These are phyloP conservation scores for Fusarium palustre DNA, from an alignment of 2,329 filamentous ascomycete genomes.

Conservation along the genomic window DNA sequence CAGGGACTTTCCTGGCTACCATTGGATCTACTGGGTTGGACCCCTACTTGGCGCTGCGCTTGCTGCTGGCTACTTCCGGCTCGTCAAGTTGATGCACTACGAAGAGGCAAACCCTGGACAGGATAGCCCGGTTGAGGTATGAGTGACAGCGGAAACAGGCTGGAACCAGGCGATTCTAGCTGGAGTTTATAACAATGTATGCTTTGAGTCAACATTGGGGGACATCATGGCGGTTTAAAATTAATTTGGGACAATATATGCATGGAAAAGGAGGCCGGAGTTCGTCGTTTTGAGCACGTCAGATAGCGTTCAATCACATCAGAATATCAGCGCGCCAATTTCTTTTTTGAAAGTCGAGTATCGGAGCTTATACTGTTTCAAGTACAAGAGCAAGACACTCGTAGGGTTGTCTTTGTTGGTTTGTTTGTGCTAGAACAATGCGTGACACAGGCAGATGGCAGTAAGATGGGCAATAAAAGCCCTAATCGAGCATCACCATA, in stretches of 20 bases:
- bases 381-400: neutral
- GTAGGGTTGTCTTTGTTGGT: neutral
- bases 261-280: neutral
- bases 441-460: neutral
- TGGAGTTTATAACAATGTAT: too few relatives aligned
- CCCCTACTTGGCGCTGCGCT: constrained; percentile 60
- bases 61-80: constrained; percentile 59
- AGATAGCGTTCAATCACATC: neutral
- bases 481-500: neutral
- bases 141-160: neutral
- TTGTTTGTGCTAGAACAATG: neutral
- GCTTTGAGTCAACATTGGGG: rapidly evolving
- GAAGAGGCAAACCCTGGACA: constrained; percentile 60
- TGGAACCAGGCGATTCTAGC: too few relatives aligned
- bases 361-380: neutral
- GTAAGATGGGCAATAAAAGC: neutral
- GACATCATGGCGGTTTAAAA: too few relatives aligned
- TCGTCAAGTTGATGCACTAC: constrained; percentile 62
- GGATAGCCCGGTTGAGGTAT: constrained; percentile 32
- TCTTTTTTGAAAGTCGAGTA: neutral
- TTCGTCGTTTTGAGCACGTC: neutral
- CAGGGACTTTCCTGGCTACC: constrained; percentile 55
- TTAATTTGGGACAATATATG: neutral
- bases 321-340: too few relatives aligned
- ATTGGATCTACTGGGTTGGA: constrained; percentile 65